phyloP scores from a whole-genome alignment of 2,329 filamentous ascomycete species.

The Mycosphaerella sp. region DNA sequence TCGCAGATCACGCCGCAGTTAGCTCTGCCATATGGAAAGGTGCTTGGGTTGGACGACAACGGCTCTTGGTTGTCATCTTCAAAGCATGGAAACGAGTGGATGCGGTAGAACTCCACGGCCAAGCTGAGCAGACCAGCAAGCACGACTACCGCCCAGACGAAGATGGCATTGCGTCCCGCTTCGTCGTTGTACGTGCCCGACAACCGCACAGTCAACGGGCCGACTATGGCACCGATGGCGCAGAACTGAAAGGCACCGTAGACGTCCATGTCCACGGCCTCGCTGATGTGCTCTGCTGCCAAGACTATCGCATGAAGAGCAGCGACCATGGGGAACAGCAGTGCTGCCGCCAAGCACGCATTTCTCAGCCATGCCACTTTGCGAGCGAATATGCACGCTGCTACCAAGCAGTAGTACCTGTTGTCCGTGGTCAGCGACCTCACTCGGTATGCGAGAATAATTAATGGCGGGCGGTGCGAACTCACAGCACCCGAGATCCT shows the following conservation, averaged over 20 bases:
- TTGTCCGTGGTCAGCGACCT: too few species aligned
- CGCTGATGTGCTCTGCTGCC: constrained; percentile 52
- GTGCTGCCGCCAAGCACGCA: constrained; percentile 57
- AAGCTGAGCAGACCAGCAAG: constrained; percentile 56
- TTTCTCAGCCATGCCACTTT: constrained; percentile 57
- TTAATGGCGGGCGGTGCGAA: too few species aligned
- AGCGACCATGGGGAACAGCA: constrained; percentile 58
- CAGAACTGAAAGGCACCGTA: constrained; percentile 64
- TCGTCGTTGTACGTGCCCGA: constrained; percentile 60
- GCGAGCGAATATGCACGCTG: constrained; percentile 57
- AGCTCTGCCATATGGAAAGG: constrained; percentile 43
- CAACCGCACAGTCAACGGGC: constrained; percentile 55
- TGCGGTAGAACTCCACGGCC: constrained; percentile 59
- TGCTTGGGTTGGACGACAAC: constrained; percentile 33
- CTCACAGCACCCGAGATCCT: constrained; percentile 49
- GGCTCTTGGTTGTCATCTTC: constrained; percentile 37
- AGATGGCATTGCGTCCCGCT: constrained; percentile 60
- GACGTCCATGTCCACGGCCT: constrained; percentile 64
- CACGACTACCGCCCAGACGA: constrained; percentile 58
- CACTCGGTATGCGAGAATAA: too few species aligned
- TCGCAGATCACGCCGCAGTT: constrained; percentile 48
- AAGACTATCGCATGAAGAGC: constrained; percentile 59
- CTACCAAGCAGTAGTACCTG: constrained; percentile 60
- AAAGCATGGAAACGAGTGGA: constrained; percentile 41
- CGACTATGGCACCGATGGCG: constrained; percentile 59